Conservation (phyloP, 805 yeast genomes). For the Dipodascopsis tothii region DNA sequence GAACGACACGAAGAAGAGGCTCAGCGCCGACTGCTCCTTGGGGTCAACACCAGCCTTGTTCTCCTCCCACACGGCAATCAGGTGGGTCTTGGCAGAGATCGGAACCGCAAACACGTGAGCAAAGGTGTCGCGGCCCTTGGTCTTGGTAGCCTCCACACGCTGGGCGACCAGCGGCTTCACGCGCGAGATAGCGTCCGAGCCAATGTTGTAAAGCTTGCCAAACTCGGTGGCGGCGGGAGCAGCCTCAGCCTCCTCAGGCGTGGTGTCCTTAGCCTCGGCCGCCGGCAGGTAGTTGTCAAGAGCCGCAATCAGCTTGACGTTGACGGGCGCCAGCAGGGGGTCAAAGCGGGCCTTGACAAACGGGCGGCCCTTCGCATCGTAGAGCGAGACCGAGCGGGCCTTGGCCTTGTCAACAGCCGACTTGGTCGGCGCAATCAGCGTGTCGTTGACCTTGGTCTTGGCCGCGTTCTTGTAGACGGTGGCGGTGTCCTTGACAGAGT, state of each 20-base stretch:
- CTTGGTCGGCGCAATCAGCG: constrained; percentile 43
- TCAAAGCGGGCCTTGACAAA: constrained; percentile 55
- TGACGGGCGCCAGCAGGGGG: constrained; percentile 56
- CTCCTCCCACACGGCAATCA: constrained; percentile 19
- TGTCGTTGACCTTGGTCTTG: constrained; percentile 34
- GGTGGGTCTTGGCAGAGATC: constrained; percentile 12
- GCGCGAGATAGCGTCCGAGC: constrained; percentile 11
- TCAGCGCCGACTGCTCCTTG: constrained; percentile 11
- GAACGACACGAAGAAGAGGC: constrained; percentile 12
- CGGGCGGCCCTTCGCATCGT: constrained; percentile 57
- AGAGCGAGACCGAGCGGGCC: constrained; percentile 43
- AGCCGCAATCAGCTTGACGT: constrained; percentile 43
- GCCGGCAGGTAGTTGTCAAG: constrained; percentile 42
- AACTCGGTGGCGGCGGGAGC: constrained; percentile 15
- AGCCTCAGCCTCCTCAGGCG: constrained; percentile 1
- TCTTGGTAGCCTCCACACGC: constrained; percentile 10
- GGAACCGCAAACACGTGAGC: constrained; percentile 16
- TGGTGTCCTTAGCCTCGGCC: constrained; percentile 2
- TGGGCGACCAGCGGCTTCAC: constrained; percentile 17
- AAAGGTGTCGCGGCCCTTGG: constrained; percentile 11
- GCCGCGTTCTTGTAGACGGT: constrained; percentile 32
- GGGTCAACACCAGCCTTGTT: constrained; percentile 15
- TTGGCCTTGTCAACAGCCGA: constrained; percentile 39
- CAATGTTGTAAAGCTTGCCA: constrained; percentile 13
- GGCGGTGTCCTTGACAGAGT: constrained; percentile 31